Base-by-base conservation (phyloP, 139 green algal genomes). In the Coelastrella sp. region DNA sequence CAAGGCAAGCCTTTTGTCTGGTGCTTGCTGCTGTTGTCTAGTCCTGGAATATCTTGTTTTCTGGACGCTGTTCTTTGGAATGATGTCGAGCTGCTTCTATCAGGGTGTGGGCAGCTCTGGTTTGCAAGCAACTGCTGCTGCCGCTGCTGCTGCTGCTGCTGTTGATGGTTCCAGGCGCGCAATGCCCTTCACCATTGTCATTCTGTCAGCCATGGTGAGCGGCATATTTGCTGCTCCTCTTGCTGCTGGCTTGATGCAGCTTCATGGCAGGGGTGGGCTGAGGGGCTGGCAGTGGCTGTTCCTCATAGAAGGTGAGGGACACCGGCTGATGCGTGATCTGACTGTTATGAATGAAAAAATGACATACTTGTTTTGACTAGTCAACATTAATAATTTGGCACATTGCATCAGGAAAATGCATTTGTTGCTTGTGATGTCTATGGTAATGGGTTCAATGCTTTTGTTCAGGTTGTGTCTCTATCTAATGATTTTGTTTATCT, bases 241-340 rank as follows among this genome's bases (percentile, higher is more conserved):
- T 49, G 79, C 79, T n/a, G 58, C 79, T 73, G 79, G 79, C 7
- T 10, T 85, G 22, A 12, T 85, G 79, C 72, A 57, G 7, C 22
- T 85, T 19, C 58, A 85, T 58, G 79, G 79, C 24, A 10, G 1
- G 8, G 74, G 74, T 1, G 74, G 74, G 0, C 24, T 81, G 24
- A 57, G 10, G 6, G 74, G 74, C 24, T 81, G 83, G 83, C 66
- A 88, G 65, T 88, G 25, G n/a, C 83, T 88, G 83, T 88, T 88
- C 65, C 19, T 88, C 10, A 65, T 88, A 20, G 83, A 88, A 35
- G 65, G 63, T 70, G 63, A 17, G 63, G 35, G 35, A 49, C 1
- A 3, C 35, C 35, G 35, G 35, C 35, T 49, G 35, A 1, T 49
- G 35, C 35, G n/a, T n/a, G n/a, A n/a, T n/a, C n/a, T n/a, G n/a